Base-by-base conservation (phyloP, 2,329 filamentous ascomycete species). In the Cladophialophora yegresii region DNA sequence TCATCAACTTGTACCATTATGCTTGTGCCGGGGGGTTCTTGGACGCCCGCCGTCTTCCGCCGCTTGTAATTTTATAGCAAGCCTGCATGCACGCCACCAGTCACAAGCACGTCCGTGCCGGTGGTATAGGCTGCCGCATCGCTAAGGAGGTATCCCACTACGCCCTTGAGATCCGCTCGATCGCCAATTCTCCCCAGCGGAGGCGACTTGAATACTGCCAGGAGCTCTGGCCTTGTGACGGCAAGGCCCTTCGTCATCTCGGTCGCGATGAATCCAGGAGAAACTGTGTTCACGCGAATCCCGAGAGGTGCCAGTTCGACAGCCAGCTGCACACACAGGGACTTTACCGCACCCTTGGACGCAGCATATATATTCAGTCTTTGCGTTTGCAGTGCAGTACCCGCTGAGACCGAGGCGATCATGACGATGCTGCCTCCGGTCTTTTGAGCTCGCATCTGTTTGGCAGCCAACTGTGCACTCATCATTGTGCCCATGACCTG, bases 251-350 rank as follows among this genome's bases (percentile, higher is more conserved):
- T 77, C 9, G 80, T 78, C 78, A 81, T 80, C 47, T 77, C 73
- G 3, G 79, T 80, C 57, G 78, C 75, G 63, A 81, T 81, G 61
- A 65, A 69, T 4, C 69, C 81, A 0, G 81, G 81, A 0, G 79
- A 81, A 50, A 83, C 75, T 26, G 74, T 76, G 75, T 83, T 83
- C 66, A 81, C 78, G 4, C 79, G 74, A 65, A 81, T 81, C 47
- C 77, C 76, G 66, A 82, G 74, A 57, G 80, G 73, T n/a, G 78
- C 76, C 77, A 81, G 82, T 71, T 83, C 81, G 76, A 82, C 81
- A 0, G 72, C 74, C 1, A 80, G 69, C 2, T 74, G 76, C 61
- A 75, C 77, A n/a, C 74, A 74, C 1, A 81, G 74, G 72, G 79
- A 76, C 23, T 76, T 67, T 4, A 81, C 71, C 1, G 73, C 79